These are phyloP conservation scores for Hydnomerulius pinastri DNA, from an alignment of 768 basidiomycete species.

Conservation along the genomic window DNA sequence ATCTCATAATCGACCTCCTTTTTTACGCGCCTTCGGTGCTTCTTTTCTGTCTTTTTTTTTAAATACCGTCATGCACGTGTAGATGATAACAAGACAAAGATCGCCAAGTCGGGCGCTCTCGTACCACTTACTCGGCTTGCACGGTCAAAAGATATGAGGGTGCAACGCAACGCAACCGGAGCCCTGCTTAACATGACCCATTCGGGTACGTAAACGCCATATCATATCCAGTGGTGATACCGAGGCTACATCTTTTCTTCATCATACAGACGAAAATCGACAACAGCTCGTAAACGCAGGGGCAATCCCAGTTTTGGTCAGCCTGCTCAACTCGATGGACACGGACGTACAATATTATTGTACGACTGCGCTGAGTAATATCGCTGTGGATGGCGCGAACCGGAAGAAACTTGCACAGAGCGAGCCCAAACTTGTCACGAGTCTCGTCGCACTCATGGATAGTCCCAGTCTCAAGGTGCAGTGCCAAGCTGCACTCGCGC, in stretches of 20 bases:
- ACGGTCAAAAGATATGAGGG: constrained; percentile 98
- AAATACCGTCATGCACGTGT: constrained; percentile 9
- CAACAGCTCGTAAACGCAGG: constrained; percentile 98
- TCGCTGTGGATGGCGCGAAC: constrained; percentile 95
- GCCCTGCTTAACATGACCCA: constrained; percentile 99
- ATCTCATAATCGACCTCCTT: constrained; percentile 4
- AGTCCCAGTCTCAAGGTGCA: constrained; percentile 97
- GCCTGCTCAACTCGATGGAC: constrained; percentile 90
- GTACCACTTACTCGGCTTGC: constrained; percentile 95
- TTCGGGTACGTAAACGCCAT: constrained; percentile 62
- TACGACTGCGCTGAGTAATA: constrained; percentile 97
- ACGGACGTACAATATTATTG: constrained; percentile 99
- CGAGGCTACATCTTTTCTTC: too few species aligned
- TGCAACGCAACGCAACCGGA: constrained; percentile 97
- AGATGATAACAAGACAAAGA: constrained; percentile 99
- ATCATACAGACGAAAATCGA: constrained; percentile 83
- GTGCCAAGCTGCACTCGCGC: constrained; percentile 94
- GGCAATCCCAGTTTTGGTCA: constrained; percentile 95
- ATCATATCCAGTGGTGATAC: constrained; percentile 1
- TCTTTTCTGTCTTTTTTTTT: constrained; percentile 9
- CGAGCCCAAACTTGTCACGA: constrained; percentile 93
- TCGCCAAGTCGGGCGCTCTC: constrained; percentile 98
- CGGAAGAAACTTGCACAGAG: constrained; percentile 92
- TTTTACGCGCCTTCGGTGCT: constrained; percentile 4
- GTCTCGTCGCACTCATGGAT: constrained; percentile 95